phyloP scores from a whole-genome alignment of 2,329 filamentous ascomycete species.

The Fusarium sp. region DNA sequence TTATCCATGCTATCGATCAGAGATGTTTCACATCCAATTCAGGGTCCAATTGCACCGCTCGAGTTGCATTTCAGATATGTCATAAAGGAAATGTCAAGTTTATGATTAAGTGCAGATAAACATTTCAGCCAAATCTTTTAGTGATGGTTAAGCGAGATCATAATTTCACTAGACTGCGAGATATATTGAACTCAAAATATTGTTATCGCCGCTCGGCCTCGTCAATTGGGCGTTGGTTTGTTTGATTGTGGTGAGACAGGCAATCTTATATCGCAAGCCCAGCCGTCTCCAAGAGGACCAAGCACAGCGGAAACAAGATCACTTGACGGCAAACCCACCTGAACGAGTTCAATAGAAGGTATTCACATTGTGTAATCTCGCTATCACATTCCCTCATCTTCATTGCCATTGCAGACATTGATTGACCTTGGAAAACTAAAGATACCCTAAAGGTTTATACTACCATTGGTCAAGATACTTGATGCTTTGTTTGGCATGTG shows the following conservation, averaged over 20 bases:
- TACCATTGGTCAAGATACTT: too few relatives aligned
- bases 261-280: slow-evolving; percentile 2
- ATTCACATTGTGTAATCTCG: neutral
- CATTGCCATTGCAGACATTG: too few relatives aligned
- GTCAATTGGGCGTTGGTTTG: too few relatives aligned
- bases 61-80: neutral
- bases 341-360: neutral
- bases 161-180: neutral
- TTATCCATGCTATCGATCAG: neutral
- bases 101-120: neutral
- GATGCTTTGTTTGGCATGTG: neutral
- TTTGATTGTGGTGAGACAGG: slow-evolving; percentile 6
- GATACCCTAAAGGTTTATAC: neutral
- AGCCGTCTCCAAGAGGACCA: neutral
- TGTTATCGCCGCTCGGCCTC: neutral
- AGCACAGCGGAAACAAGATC: neutral
- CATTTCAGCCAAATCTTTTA: neutral
- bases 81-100: neutral
- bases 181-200: slow-evolving; percentile 11
- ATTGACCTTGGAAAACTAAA: too few relatives aligned
- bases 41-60: slow-evolving; percentile 2
- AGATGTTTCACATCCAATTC: neutral
- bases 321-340: neutral
- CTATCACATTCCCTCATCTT: slow-evolving; percentile 1
- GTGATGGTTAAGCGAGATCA: slow-evolving; percentile 20